These are phyloP conservation scores for Protomyces inouyei DNA, from an alignment of 1,139 yeast species.

Conservation along the genomic window DNA sequence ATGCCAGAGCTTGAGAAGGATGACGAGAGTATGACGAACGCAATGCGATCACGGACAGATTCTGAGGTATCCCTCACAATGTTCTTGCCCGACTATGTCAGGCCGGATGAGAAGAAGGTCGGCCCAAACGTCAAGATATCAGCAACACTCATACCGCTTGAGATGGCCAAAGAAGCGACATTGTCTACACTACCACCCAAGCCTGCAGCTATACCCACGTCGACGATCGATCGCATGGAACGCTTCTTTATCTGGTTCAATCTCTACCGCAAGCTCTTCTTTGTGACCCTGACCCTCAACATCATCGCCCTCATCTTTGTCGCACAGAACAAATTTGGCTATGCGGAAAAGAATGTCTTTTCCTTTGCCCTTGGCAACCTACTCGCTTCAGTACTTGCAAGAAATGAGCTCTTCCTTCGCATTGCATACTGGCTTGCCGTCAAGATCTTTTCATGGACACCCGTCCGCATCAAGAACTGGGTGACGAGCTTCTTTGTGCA, in stretches of 20 bases:
- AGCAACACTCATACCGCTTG: not conserved
- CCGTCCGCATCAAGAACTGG: constrained; percentile 11
- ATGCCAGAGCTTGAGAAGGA: not conserved
- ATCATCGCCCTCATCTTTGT: constrained; percentile 2
- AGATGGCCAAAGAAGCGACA: not conserved
- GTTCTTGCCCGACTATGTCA: constrained; percentile 3
- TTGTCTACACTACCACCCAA: not conserved
- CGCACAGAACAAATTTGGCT: constrained; percentile 5
- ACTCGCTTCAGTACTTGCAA: constrained; percentile 6
- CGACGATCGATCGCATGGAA: constrained; percentile 2
- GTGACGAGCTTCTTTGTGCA: constrained; percentile 15
- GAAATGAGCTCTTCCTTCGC: constrained; percentile 14
- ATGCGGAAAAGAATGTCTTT: constrained; percentile 12
- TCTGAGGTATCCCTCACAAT: not conserved
- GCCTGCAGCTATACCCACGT: not conserved
- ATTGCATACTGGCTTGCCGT: constrained; percentile 16
- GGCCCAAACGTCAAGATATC: not conserved
- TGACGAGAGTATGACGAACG: not conserved
- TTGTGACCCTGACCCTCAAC: not conserved
- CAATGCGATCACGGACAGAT: not conserved
- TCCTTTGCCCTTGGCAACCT: constrained; percentile 21
- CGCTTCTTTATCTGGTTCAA: constrained; percentile 7
- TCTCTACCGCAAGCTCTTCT: constrained; percentile 14
- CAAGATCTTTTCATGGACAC: constrained; percentile 16
- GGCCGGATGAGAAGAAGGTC: not conserved